Base-by-base conservation (phyloP, 2,329 filamentous ascomycete species). In the Dendrostoma leiphaemia region DNA sequence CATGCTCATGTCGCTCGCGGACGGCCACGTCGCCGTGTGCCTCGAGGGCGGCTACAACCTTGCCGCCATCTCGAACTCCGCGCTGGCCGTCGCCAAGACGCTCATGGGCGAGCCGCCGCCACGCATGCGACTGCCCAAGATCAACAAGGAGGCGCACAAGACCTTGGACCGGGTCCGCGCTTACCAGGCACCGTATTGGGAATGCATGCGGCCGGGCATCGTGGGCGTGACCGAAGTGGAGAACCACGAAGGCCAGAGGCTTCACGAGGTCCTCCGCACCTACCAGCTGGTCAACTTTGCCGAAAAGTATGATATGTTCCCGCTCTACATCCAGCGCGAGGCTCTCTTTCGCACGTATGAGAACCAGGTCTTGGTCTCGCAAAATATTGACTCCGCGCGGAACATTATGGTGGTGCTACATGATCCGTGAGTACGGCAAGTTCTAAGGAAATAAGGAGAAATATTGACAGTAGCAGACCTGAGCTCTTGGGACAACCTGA, bases 21-120 rank as follows among this genome's bases (percentile, higher is more conserved):
- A 86, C 41, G 94, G 94, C 26, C 96, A 92, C 66, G 15, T 99
- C 13, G 89, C 90, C 2, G 93, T 97, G 8, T 97, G 92, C 66
- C 79, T 99, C 2, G 94, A 99, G 73, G 94, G 94, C 21, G 94
- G 94, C 8, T 99, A 99, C 71, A 97, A 97, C 64, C 83, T 99
- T 23, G 78, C 85, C 45, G 94, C 94, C 0, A 99, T 99, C 55
- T 96, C 94, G 0, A 86, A 89, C 54, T 97, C 94, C 4, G 92
- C 94, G 1, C 80, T 97, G 4, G 91, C 93, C 3, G 94, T 99
- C 1, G 94, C 91, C 1, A 85, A 86, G 56, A 97, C 93, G 1
- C 78, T 99, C 41, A 97, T 99, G 91, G 91, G 94, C 21, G 92
- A 99, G 65, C 90, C 93, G 10, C 94, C 94, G 3, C 80, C 82